Conservation (phyloP, 2,329 filamentous ascomycete species). For the Trichophyton equinum region DNA sequence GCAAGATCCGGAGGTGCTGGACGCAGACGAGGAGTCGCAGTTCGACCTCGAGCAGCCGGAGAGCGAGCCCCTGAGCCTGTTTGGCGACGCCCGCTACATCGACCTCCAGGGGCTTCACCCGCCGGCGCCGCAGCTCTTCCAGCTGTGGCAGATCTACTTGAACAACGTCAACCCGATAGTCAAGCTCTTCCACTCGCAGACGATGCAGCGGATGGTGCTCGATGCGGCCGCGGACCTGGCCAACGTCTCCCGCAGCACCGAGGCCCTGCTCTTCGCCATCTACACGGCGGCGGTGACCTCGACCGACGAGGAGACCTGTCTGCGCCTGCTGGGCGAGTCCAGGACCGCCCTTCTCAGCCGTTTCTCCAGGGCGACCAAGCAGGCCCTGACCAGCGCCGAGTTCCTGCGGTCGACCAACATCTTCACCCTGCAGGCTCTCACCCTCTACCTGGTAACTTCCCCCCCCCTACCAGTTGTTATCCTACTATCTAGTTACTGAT, state of each 20-base stretch:
- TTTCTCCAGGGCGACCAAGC: constrained; percentile 47
- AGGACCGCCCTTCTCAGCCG: constrained; percentile 33
- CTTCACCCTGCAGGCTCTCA: constrained; percentile 41
- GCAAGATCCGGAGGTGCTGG: background rate
- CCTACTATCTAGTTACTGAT: background rate
- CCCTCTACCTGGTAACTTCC: constrained; percentile 41
- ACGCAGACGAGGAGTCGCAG: background rate
- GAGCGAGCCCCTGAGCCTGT: background rate
- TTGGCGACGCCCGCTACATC: background rate
- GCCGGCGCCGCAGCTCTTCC: constrained; percentile 3
- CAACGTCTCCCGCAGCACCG: constrained; percentile 37
- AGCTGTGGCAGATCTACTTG: constrained; percentile 16
- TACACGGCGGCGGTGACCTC: constrained; percentile 46
- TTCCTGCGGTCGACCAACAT: constrained; percentile 33
- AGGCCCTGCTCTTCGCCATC: constrained; percentile 45
- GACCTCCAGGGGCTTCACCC: constrained; percentile 7
- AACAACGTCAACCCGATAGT: constrained; percentile 41
- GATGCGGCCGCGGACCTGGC: constrained; percentile 35
- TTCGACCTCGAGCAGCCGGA: background rate
- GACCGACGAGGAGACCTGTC: constrained; percentile 25
- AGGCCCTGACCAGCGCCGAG: constrained; percentile 39
- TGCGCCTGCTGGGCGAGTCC: constrained; percentile 19
- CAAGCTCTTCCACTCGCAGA: constrained; percentile 44
- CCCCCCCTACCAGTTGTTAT: too few relatives aligned
- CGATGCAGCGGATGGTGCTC: constrained; percentile 35